Conservation (phyloP, 352 stramenopile species). For the Pythium aquatile region DNA sequence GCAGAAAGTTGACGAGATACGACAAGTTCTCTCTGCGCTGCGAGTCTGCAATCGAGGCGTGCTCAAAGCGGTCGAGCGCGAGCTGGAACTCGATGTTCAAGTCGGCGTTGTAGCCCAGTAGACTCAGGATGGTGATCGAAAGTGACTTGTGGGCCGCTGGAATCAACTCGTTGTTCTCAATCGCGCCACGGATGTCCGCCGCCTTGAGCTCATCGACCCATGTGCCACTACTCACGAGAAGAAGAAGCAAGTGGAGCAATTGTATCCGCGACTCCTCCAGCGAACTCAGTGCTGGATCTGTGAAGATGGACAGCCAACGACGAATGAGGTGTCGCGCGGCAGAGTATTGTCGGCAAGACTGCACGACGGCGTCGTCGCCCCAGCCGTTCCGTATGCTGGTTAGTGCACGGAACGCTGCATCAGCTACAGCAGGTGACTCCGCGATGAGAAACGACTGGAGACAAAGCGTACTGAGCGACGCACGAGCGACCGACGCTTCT, state of each 20-base stretch:
- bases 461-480: slow-evolving; percentile 9
- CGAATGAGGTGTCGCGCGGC: slow-evolving; percentile 28
- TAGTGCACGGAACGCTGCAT: slow-evolving; percentile 16
- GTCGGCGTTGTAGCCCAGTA: slow-evolving; percentile 70
- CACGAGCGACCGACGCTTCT: neutral
- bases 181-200: slow-evolving; percentile 39
- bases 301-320: slow-evolving; percentile 44
- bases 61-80: slow-evolving; percentile 41
- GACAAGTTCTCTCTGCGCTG: slow-evolving; percentile 39
- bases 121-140: slow-evolving; percentile 53
- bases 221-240: slow-evolving; percentile 51
- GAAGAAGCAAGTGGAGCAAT: slow-evolving; percentile 49
- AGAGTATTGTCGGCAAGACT: slow-evolving; percentile 26
- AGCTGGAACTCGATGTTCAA: slow-evolving; percentile 61
- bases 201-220: slow-evolving; percentile 60
- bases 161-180: slow-evolving; percentile 65
- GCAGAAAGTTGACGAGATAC: slow-evolving; percentile 66
- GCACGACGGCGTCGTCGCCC: slow-evolving; percentile 34
- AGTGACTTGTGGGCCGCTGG: slow-evolving; percentile 49
- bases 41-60: slow-evolving; percentile 12
- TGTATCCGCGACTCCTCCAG: slow-evolving; percentile 36
- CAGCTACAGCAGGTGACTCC: neutral
- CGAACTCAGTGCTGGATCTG: slow-evolving; percentile 11
- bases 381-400: slow-evolving; percentile 11
- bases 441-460: slow-evolving; percentile 4